A percentile compares a stretch with the other conserved stretches of the same genome.
Evolutionary conservation across 176 grass and related monocot species (phyloP).

Genomic region (Juncus inflexus): DNA sequence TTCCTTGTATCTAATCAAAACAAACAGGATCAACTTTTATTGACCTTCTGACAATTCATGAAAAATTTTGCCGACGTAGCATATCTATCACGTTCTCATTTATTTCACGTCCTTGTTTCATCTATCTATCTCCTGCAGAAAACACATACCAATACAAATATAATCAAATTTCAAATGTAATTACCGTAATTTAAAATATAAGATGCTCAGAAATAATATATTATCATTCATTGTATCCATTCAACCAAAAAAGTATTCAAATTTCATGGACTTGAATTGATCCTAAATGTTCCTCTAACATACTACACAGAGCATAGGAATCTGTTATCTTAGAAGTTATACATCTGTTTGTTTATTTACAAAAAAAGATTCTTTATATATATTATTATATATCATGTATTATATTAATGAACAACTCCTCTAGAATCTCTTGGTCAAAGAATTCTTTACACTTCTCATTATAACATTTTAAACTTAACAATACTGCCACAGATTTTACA

Average conservation of each 20-base stretch:
- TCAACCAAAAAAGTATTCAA: neutral
- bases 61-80: neutral
- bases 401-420: too few relatives aligned
- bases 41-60: too few relatives aligned
- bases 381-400: too few relatives aligned
- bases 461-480: too few relatives aligned
- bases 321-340: neutral
- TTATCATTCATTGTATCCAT: neutral
- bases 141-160: neutral
- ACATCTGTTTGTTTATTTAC: too few relatives aligned
- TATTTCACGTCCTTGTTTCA: conserved; percentile 5
- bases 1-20: too few relatives aligned
- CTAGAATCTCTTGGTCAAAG: too few relatives aligned
- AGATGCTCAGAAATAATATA: neutral
- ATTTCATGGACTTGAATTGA: conserved; percentile 7
- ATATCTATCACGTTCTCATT: neutral
- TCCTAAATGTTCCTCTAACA: conserved; percentile 18
- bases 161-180: neutral
- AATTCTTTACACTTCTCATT: too few relatives aligned
- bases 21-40: too few relatives aligned
- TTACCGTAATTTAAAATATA: neutral
- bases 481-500: too few relatives aligned
- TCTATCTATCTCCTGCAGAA: neutral
- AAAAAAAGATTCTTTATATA: too few relatives aligned
- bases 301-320: conserved; percentile 16